Evolutionary conservation across 768 basidiomycete species (phyloP).

Genomic region (Tylopilus sp.): DNA sequence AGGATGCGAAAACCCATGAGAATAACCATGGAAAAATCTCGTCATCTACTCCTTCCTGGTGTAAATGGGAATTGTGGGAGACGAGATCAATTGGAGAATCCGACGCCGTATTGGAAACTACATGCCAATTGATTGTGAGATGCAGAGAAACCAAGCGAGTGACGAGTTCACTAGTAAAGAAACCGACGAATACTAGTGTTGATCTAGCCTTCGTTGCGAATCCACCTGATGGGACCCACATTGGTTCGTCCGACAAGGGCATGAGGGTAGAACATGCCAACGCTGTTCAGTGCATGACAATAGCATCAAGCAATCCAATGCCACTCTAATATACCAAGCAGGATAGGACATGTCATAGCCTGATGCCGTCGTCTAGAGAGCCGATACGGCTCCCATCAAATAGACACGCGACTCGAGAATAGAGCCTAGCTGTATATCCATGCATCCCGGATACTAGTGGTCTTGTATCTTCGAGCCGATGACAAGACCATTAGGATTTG

Average conservation of each 20-base stretch:
- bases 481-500: not conserved
- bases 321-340: not conserved
- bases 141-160: too few relatives aligned
- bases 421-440: not conserved
- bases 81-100: too few relatives aligned
- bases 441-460: too few relatives aligned
- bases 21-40: too few relatives aligned
- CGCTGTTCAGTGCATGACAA: not conserved
- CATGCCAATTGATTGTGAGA: not conserved
- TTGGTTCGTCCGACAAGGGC: not conserved
- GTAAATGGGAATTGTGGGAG: too few relatives aligned
- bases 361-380: not conserved
- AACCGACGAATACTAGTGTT: not conserved
- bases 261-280: not conserved
- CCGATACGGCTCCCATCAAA: not conserved
- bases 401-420: not conserved
- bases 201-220: not conserved
- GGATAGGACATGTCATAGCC: not conserved
- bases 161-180: too few relatives aligned
- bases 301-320: not conserved
- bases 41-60: too few relatives aligned
- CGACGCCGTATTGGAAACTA: too few relatives aligned
- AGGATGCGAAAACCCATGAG: not conserved
- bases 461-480: too few relatives aligned
- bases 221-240: not conserved